These are phyloP conservation scores for Aurifilum marmelostoma DNA, from an alignment of 2,329 filamentous ascomycete genomes.

Conservation along the genomic window DNA sequence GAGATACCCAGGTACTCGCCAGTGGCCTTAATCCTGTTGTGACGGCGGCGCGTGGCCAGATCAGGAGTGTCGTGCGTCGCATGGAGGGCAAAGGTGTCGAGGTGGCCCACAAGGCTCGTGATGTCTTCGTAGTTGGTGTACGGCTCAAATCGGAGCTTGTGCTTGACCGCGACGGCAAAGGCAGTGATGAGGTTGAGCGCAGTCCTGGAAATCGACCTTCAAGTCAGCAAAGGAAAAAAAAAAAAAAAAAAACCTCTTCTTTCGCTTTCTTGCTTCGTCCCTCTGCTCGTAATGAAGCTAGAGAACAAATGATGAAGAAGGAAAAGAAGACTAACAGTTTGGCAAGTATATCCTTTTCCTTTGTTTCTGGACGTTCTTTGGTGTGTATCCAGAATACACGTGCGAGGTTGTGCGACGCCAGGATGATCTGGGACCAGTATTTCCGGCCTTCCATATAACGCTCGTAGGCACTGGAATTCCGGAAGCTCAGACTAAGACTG, in stretches of 20 bases:
- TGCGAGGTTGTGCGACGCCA: constrained; percentile 68
- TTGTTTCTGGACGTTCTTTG: constrained; percentile 60
- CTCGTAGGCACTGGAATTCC: constrained; percentile 79
- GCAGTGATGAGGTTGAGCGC: constrained; percentile 71
- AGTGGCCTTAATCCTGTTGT: constrained; percentile 51
- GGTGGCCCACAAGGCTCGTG: constrained; percentile 61
- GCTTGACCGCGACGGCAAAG: constrained; percentile 71
- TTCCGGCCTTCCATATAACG: constrained; percentile 60
- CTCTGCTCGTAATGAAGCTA: not conserved
- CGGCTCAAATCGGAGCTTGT: constrained; percentile 74
- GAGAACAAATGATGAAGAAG: too few relatives aligned
- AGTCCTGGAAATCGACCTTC: constrained; percentile 40
- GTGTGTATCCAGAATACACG: constrained; percentile 84
- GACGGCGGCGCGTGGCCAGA: constrained; percentile 38
- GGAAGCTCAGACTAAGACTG: constrained; percentile 76
- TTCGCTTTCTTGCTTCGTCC: not conserved
- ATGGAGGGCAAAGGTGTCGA: constrained; percentile 66
- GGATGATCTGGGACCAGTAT: constrained; percentile 61
- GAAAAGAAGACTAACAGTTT: constrained; percentile 57
- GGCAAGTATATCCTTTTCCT: constrained; percentile 65
- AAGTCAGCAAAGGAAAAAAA: constrained; percentile 21
- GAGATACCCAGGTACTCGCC: constrained; percentile 70
- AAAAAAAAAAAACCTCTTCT: too few relatives aligned
- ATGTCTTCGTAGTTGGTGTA: constrained; percentile 72
- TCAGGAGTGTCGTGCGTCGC: constrained; percentile 44